Conservation (phyloP, 805 yeast species). For the Saturnispora serradocipensis region DNA sequence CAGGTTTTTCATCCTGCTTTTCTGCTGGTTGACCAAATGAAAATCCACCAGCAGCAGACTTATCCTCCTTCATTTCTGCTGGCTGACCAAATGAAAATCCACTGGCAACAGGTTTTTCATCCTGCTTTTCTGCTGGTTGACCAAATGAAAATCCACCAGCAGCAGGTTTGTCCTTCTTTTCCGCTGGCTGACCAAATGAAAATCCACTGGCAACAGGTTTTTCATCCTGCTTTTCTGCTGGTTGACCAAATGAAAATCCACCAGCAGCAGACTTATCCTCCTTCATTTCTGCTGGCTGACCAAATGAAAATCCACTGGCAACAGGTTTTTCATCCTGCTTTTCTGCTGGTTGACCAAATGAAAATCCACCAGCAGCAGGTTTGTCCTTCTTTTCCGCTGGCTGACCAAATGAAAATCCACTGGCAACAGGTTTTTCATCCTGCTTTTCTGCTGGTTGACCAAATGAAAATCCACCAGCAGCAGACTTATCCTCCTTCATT, state of each 20-base stretch:
- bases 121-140: neutral
- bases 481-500: neutral
- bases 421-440: neutral
- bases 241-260: slow-evolving; percentile 1
- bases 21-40: neutral
- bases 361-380: slow-evolving; percentile 5
- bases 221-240: neutral
- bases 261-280: neutral
- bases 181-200: neutral
- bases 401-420: slow-evolving; percentile 1
- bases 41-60: neutral
- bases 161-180: neutral
- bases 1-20: neutral
- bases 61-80: neutral
- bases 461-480: neutral
- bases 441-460: neutral
- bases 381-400: neutral
- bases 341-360: neutral
- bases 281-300: neutral
- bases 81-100: neutral
- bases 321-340: neutral
- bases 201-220: slow-evolving; percentile 4
- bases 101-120: neutral
- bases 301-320: neutral
- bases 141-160: neutral